phyloP scores from a whole-genome alignment of 371 early-diverging fungal genomes.

The Mucor piriformis region DNA sequence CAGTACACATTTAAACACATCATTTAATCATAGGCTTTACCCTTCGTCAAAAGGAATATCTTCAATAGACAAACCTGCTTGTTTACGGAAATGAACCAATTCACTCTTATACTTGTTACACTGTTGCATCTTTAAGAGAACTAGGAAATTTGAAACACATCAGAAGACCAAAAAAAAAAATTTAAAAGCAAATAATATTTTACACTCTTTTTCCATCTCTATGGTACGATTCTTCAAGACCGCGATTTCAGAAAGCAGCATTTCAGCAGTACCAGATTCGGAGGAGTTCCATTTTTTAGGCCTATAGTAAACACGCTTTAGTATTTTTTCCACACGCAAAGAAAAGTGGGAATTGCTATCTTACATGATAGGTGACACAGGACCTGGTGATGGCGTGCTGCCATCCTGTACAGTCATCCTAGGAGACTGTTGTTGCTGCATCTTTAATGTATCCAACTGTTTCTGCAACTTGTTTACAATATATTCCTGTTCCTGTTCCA shows the following conservation, averaged over 20 bases:
- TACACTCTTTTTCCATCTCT: constrained; percentile 80
- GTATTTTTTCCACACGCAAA: not conserved
- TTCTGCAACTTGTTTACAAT: constrained; percentile 75
- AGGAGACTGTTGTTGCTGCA: constrained; percentile 36
- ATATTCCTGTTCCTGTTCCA: constrained; percentile 86
- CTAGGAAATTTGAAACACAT: constrained; percentile 29
- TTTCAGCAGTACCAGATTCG: constrained; percentile 53
- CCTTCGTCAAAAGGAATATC: constrained; percentile 62
- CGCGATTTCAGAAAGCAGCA: constrained; percentile 70
- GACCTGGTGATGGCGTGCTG: constrained; percentile 19
- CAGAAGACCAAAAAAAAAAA: not conserved
- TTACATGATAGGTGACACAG: constrained; percentile 39
- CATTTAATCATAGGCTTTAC: no score
- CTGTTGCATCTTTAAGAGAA: constrained; percentile 66
- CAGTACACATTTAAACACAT: no score
- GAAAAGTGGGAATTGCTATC: not conserved
- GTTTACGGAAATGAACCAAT: constrained; percentile 68
- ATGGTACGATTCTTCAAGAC: constrained; percentile 60
- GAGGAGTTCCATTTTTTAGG: constrained; percentile 59
- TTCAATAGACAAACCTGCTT: constrained; percentile 58
- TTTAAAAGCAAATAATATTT: not conserved
- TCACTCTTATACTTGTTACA: constrained; percentile 73
- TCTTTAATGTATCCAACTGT: constrained; percentile 59
- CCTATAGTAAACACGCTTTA: constrained; percentile 13
- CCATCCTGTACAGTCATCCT: constrained; percentile 17